phyloP scores from a whole-genome alignment of 2,329 filamentous ascomycete species.

The Fusarium hainanense region DNA sequence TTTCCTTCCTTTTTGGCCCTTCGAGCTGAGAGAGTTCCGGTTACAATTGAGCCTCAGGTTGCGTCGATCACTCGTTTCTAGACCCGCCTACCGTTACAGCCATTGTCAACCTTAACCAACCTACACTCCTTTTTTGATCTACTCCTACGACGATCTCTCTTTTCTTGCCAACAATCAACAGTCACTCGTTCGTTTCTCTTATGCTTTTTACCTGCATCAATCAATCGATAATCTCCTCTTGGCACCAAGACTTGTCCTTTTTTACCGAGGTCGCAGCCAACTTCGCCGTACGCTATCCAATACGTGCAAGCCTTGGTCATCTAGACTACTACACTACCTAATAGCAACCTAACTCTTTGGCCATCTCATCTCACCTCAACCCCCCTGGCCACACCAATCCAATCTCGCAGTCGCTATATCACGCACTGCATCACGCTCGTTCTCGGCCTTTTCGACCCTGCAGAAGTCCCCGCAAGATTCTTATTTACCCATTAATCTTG shows the following conservation, averaged over 20 bases:
- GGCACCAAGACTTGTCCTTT: not conserved
- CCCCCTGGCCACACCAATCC: constrained; percentile 34
- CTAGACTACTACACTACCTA: constrained; percentile 15
- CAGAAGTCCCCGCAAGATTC: constrained; percentile 12
- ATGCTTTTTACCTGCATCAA: not conserved
- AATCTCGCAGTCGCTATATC: constrained; percentile 19
- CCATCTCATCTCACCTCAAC: constrained; percentile 30
- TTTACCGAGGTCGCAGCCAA: not conserved
- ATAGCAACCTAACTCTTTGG: constrained; percentile 8
- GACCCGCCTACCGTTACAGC: constrained; percentile 30
- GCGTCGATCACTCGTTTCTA: constrained; percentile 41
- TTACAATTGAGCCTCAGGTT: constrained; percentile 23
- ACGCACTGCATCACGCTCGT: constrained; percentile 23
- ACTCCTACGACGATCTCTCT: constrained; percentile 29
- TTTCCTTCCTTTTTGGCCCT: constrained; percentile 33
- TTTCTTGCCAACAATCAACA: constrained; percentile 13
- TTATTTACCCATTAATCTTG: constrained; percentile 23
- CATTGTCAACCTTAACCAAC: constrained; percentile 8
- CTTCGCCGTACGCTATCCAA: not conserved
- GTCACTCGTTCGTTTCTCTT: not conserved
- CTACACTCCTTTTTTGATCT: constrained; percentile 8
- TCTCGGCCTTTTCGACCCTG: constrained; percentile 18
- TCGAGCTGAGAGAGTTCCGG: constrained; percentile 22
- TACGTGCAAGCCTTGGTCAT: not conserved
- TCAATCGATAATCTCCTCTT: constrained; percentile 1